Conservation (phyloP, 2,329 filamentous ascomycete genomes). For the Claviceps cyperi region DNA sequence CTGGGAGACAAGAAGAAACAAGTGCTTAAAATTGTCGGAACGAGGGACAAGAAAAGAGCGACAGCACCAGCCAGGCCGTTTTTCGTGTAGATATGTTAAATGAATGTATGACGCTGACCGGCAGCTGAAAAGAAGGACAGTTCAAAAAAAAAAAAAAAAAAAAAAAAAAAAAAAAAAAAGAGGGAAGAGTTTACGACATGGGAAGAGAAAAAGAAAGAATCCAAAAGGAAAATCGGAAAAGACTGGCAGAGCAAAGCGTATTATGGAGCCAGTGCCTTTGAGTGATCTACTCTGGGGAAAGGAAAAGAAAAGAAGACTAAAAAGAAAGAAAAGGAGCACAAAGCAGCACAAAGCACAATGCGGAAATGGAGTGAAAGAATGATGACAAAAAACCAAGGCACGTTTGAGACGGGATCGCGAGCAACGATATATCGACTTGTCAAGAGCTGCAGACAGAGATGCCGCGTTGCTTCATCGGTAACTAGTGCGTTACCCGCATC, state of each 20-base stretch:
- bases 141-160: constrained; percentile 20
- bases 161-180: constrained; percentile 20
- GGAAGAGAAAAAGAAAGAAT: constrained; percentile 13
- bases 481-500: constrained; percentile 1
- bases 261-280: neutral
- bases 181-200: constrained; percentile 2
- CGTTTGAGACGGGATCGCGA: neutral
- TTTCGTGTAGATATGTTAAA: no score
- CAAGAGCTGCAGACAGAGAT: neutral
- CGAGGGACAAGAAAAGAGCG: no score
- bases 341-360: neutral
- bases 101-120: no score
- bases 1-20: neutral
- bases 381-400: constrained; percentile 1
- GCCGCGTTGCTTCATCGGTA: neutral
- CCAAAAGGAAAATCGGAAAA: constrained; percentile 6
- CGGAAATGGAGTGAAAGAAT: constrained; percentile 5
- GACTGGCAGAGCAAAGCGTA: constrained; percentile 15
- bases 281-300: constrained; percentile 5
- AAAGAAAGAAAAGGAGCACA: neutral
- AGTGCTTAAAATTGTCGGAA: neutral
- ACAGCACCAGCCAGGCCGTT: no score
- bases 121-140: constrained; percentile 33
- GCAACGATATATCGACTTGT: constrained; percentile 8
- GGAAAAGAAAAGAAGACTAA: neutral